Evolutionary conservation across 2,329 filamentous ascomycete genomes (phyloP), one percentile per base, ranked within the genome.

Genomic region (Colletotrichum falcatum): DNA sequence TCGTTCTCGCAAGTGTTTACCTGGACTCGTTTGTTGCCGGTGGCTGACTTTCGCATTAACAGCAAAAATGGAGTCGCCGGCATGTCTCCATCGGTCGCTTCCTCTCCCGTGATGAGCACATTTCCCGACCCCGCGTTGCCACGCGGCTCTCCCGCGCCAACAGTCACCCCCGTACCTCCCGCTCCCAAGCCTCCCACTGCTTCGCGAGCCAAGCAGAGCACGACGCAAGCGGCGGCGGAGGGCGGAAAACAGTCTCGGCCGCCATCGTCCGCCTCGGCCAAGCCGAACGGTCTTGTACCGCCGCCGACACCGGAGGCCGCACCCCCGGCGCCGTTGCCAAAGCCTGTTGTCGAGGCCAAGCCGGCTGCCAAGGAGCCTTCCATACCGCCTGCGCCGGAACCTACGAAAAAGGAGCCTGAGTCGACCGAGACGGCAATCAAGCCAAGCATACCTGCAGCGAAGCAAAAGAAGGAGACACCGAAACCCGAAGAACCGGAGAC

Each of bases 201-300:
- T 6, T 90, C 92, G 7, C 89, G 94, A 74, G 89, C 90, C 46
- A 90, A 94, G 76, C 93, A 94, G 77, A 95, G 92, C 76, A 93
- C 92, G 20, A 87, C 89, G 65, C 88, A 89, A 68, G 87, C 88
- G n/a, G 83, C 81, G 61, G 82, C 83, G 42, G 90, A 93, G 70
- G 86, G 84, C 72, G 77, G 81, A 65, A 85, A 86, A 65, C 68
- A 71, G n/a, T 81, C 85, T 71, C 84, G 88, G 44, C 88, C 90
- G 2, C 81, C 86, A 6, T 89, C 91, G 1, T 88, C 89, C 2
- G 84, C 88, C 14, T 88, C 90, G 3, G 39, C 84, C 74, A 91
- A 90, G 73, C 81, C 86, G 20, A 92, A 89, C 76, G 88, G 84
- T 80, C 75, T 78, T 74, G 68, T 23, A 12, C 59, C 44, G n/a